Evolutionary conservation across 305 asterid genomes (phyloP).

Genomic region (Striga hermonthica): DNA sequence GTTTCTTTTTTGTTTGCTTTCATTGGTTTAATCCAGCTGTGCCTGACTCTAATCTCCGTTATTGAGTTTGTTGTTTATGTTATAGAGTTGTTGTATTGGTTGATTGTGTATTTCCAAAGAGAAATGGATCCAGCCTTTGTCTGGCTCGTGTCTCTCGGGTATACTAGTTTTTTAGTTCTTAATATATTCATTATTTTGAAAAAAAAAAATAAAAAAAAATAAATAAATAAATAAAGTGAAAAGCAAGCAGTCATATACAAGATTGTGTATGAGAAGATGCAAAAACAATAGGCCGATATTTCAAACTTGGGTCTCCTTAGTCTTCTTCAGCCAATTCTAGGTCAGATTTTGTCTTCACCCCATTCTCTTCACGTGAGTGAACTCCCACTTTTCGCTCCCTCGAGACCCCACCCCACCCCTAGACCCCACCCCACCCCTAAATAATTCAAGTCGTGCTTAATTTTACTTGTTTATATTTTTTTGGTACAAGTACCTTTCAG

Average conservation of each 20-base stretch:
- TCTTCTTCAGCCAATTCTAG: neutral
- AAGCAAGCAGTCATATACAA: conserved; percentile 26
- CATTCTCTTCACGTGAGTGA: conserved; percentile 55
- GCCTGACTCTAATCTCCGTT: too few relatives aligned
- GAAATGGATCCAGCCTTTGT: too few relatives aligned
- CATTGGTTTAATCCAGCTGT: too few relatives aligned
- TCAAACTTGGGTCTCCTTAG: conserved; percentile 37
- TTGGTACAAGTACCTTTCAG: too few relatives aligned
- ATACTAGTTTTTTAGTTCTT: too few relatives aligned
- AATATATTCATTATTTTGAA: too few relatives aligned
- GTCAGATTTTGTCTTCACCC: conserved; percentile 45
- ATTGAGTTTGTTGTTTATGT: too few relatives aligned
- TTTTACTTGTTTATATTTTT: neutral
- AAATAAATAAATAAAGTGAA: too few relatives aligned
- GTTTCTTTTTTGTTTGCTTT: too few relatives aligned
- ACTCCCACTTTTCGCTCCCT: conserved; percentile 32
- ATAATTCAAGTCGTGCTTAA: neutral
- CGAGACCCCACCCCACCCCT: conserved; percentile 33
- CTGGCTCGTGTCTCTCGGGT: too few relatives aligned
- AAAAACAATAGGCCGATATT: conserved; percentile 17
- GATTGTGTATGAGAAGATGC: conserved; percentile 21
- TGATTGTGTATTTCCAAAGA: too few relatives aligned
- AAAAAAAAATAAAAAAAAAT: conserved; percentile 15
- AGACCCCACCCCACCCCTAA: neutral
- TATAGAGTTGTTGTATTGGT: too few relatives aligned